Conservation (phyloP, 129 eudicot genomes). For the Flaveria robusta region DNA sequence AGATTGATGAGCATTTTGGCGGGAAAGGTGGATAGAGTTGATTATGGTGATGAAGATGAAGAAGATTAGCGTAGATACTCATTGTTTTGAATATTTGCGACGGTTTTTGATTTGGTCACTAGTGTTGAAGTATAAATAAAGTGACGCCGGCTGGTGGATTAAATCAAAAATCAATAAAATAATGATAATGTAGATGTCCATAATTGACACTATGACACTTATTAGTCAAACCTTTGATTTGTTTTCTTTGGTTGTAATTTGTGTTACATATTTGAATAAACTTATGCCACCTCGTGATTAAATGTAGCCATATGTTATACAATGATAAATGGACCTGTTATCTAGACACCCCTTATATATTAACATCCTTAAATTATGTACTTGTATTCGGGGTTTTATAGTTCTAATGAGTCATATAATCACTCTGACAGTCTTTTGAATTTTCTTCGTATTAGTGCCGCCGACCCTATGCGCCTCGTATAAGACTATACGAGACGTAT, state of each 20-base stretch:
- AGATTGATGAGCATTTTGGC: slow-evolving; percentile 23
- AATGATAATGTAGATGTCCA: background rate
- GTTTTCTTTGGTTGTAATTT: background rate
- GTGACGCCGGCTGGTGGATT: background rate
- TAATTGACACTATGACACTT: background rate
- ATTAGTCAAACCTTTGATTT: background rate
- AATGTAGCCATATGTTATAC: background rate
- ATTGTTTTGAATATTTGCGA: background rate
- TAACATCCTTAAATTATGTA: no score
- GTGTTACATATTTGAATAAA: background rate
- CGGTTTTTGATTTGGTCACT: background rate
- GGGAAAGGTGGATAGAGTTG: slow-evolving; percentile 12
- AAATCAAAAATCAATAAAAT: background rate
- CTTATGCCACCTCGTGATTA: background rate
- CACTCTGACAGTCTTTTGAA: no score
- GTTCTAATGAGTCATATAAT: no score
- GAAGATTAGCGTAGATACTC: slow-evolving; percentile 23
- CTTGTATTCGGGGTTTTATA: no score
- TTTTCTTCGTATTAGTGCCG: no score
- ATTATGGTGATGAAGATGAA: slow-evolving; percentile 8
- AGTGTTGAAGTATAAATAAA: background rate
- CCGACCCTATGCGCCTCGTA: no score
- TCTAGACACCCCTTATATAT: no score
- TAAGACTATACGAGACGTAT: no score
- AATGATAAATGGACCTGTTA: no score